Conservation (phyloP, 2,329 filamentous ascomycete genomes). For the Colletotrichum liriopes region DNA sequence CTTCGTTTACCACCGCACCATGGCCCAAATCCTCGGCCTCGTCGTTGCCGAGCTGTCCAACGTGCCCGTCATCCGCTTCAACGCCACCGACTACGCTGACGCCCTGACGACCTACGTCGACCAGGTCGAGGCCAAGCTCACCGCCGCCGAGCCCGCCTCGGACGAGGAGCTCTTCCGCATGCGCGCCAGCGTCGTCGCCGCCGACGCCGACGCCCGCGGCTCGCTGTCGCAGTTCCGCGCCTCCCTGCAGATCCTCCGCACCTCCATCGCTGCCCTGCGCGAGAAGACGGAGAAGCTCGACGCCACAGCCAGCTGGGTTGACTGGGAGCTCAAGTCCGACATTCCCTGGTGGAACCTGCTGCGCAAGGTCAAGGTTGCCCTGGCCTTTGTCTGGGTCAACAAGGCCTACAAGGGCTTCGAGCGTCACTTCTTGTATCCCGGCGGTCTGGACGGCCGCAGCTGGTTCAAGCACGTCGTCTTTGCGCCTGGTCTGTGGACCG, state of each 20-base stretch:
- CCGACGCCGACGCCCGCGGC: conserved; percentile 48
- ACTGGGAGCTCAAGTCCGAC: conserved; percentile 62
- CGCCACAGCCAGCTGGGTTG: conserved; percentile 58
- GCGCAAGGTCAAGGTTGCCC: conserved; percentile 75
- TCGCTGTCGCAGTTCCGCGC: conserved; percentile 57
- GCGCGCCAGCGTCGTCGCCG: conserved; percentile 44
- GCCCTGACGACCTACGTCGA: conserved; percentile 69
- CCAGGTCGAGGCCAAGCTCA: conserved; percentile 65
- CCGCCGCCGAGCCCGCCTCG: conserved; percentile 47
- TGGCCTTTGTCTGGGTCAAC: conserved; percentile 79
- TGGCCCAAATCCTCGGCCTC: conserved; percentile 77
- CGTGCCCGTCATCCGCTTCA: conserved; percentile 74
- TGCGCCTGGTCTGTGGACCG: conserved; percentile 92
- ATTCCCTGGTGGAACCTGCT: conserved; percentile 87
- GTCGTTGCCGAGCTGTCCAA: conserved; percentile 74
- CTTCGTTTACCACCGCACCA: conserved; percentile 76
- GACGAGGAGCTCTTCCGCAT: conserved; percentile 49
- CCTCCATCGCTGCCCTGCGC: conserved; percentile 56
- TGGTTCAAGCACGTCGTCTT: conserved; percentile 99
- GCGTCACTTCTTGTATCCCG: conserved; percentile 81
- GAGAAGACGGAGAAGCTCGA: conserved; percentile 62
- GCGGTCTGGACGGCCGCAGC: conserved; percentile 82
- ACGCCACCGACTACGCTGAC: conserved; percentile 75
- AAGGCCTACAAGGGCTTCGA: conserved; percentile 88
- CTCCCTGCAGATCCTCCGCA: conserved; percentile 57